Base-by-base conservation (phyloP, 129 eudicot genomes). In the Chrysanthemum lavandulifolium region DNA sequence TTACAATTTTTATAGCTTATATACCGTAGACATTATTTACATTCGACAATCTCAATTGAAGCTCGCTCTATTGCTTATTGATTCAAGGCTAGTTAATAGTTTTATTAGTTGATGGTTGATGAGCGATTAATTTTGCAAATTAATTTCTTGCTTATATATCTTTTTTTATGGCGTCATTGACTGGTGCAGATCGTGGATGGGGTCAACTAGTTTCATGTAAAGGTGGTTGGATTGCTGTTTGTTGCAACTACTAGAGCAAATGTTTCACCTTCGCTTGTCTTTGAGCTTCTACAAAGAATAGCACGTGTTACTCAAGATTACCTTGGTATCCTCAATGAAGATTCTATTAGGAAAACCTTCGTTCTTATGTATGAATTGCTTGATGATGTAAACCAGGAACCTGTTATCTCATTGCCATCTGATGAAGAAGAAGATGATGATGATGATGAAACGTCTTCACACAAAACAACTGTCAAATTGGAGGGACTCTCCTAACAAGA, bases 301-400 rank as follows among this genome's bases (percentile, higher is more conserved):
- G 96, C 96, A 47, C 96, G 97, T 31, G 98, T 89, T 81, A 86
- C 84, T 65, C 89, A 93, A 82, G 98, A 93, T 84, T 93, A 89
- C 70, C 98, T 93, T 67, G 98, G 97, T 33, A 79, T 93, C 79
- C 96, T 93, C 47, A 93, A 83, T 77, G 98, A 93, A 78, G 98
- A 93, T 77, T 90, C 98, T 3, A 67, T 93, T 6, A 68, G 98
- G 29, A 89, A 89, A 78, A 93, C 89, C 78, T 93, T 93, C 51
- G 96, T 93, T 61, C 98, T 89, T 45, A 88, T 89, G 60, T 93
- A 93, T 72, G 98, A 93, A 82, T 77, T 93, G 76, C 98, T 93
- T 51, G 96, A 89, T 74, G 98, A 89, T 31, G 40, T 21, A 21
- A 21, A 21, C 23, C 23, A 21, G 23, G 23, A 21, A 21, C 23